Evolutionary conservation across 225 moss, liverwort and hornwort species (phyloP), one percentile per base, ranked within the genome.

Genomic region (Takakia lepidozioides): DNA sequence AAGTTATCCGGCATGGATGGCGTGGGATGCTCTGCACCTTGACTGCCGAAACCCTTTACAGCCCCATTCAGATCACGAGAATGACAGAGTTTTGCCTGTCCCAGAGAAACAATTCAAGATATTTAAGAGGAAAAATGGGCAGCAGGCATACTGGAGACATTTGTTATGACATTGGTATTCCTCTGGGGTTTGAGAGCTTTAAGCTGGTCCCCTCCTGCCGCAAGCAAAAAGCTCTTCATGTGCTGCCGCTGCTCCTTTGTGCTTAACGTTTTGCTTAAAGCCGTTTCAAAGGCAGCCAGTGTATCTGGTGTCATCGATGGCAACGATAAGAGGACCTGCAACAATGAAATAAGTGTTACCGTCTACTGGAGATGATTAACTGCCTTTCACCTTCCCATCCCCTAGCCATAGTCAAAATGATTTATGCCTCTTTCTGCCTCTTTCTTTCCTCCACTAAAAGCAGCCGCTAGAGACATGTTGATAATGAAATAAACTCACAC

Each of bases 241-340:
- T 78, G 87, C 67, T 80, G 85, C 52, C 91, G 77, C 58, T 98
- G 91, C 70, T 98, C 98, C 66, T 98, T 98, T 15, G 81, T 80
- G 57, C 98, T 91, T 6, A 87, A 63, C 29, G 91, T 98, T 61
- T 87, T 87, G 8, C 67, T 82, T 65, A 98, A 67, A 26, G 87
- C 73, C 18, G 65, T 69, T 56, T 91, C 87, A 51, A 98, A 91
- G 20, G 78, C 57, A 48, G 75, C 70, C 27, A 91, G 55, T 11
- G 64, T 67, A 17, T 81, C 91, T 3, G 60, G 82, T 35, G 85
- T 81, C 37, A 91, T 74, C 5, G 82, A 91, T 22, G 87, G 87
- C 38, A 98, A 75, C 38, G 75, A 80, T 54, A 87, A 48, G n/a
- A 98, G 85, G 23, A 98, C 70, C 87, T 87, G 91, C 35, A 50